Base-by-base conservation (phyloP, 495 filamentous ascomycete species). In the Annulohypoxylon moriforme region DNA sequence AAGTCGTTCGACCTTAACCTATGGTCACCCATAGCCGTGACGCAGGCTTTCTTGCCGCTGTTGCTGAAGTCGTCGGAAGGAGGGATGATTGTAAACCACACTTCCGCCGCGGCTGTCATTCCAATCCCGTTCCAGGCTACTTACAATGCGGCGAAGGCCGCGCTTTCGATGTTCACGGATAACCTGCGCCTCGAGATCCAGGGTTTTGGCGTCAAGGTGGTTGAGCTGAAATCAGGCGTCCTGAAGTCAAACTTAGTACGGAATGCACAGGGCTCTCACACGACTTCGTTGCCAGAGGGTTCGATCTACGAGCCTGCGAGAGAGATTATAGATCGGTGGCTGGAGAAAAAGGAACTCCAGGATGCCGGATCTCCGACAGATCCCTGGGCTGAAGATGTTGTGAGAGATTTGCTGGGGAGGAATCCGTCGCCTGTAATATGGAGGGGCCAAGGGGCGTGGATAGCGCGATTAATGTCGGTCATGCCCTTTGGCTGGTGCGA, bases 1-100 rank as follows among this genome's bases (percentile, higher is more conserved):
- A 72, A 77, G 0, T 67, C 85, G 6, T 88, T 83, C 55, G 80
- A 87, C 10, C 71, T 80, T 34, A 88, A 89, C 53, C 78, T 89
- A 29, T 87, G 84, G 75, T 81, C 75, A 9, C 65, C 79, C 1
- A 66, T 88, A 38, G 75, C 74, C 4, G 75, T 86, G 11, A 50
- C 80, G 2, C 79, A 86, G 57, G 81, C 81, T 4, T 88, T 89
- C 68, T 58, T 79, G 22, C 79, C 81, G 14, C 65, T 86, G 16
- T 49, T 88, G 18, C 79, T 85, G 13, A 67, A 74, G 18, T 76
- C 83, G 40, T 14, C 40, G 2, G 78, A 75, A n/a, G n/a, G n/a
- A 38, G 78, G 74, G 18, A 68, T 70, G 25, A 49, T 79, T 9
- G 71, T 72, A 13, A 74, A 73, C 46, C 72, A 73, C 31, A 75